Conservation (phyloP, 305 asterid genomes). For the Fraxinus nigra region DNA sequence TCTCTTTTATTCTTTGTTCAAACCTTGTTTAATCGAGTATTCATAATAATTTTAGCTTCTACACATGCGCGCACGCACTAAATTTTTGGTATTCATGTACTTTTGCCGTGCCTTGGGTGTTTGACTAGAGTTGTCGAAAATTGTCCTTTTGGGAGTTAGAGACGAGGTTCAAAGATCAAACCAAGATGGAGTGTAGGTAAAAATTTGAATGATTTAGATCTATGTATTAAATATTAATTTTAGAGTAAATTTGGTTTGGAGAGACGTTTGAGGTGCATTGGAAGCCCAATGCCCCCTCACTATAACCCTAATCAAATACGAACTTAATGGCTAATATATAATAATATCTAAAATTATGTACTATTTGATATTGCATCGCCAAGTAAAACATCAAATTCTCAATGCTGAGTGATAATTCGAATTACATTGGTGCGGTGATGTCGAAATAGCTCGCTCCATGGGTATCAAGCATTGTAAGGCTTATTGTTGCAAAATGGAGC, state of each 20-base stretch:
- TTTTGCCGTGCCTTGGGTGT: background rate
- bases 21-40: background rate
- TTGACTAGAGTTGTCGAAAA: background rate
- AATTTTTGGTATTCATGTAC: background rate
- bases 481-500: background rate
- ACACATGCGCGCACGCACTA: background rate
- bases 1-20: slow-evolving; percentile 7
- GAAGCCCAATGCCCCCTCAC: background rate
- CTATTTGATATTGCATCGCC: background rate
- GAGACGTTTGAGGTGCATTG: background rate
- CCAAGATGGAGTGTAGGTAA: background rate
- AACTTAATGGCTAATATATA: background rate
- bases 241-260: background rate
- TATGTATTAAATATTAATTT: background rate
- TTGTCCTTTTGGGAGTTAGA: background rate
- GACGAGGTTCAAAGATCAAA: background rate
- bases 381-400: background rate
- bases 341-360: background rate
- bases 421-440: background rate
- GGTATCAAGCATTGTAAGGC: background rate
- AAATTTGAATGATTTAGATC: background rate
- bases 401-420: background rate
- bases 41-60: background rate
- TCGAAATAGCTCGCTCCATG: background rate
- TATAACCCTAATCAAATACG: background rate